Percentiles rank a stretch among this genome's conserved stretches.
Evolutionary conservation across 305 asterid species (phyloP).

Genomic region (Salvia sclarea): DNA sequence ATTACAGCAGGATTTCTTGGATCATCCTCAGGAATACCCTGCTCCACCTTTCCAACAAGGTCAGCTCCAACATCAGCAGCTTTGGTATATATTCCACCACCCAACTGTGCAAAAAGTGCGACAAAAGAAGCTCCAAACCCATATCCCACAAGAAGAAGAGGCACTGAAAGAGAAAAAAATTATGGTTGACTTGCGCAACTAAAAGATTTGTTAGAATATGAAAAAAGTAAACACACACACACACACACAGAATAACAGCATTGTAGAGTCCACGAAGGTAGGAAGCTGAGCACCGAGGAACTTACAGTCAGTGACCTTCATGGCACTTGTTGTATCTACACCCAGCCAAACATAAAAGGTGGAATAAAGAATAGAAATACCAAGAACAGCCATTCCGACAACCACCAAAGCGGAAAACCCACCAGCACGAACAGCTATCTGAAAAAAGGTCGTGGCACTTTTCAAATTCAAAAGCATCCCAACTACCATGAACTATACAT

Average conservation of each 20-base stretch:
- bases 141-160: constrained; percentile 98
- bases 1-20: constrained; percentile 99
- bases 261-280: constrained; percentile 15
- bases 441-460: constrained; percentile 40
- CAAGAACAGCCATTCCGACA: constrained; percentile 98
- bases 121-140: constrained; percentile 99
- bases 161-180: constrained; percentile 61
- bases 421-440: constrained; percentile 99
- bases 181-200: constrained; percentile 21
- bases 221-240: constrained; percentile 2
- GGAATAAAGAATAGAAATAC: constrained; percentile 88
- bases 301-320: constrained; percentile 96
- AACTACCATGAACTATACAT: constrained; percentile 21
- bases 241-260: constrained; percentile 24
- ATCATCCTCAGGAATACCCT: constrained; percentile 99
- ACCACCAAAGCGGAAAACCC: constrained; percentile 97
- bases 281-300: constrained; percentile 35
- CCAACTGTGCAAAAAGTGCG: constrained; percentile 99
- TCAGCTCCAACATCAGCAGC: constrained; percentile 99
- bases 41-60: constrained; percentile 99
- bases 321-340: constrained; percentile 82
- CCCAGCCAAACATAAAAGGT: constrained; percentile 88
- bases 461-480: constrained; percentile 27
- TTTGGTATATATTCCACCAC: constrained; percentile 98
- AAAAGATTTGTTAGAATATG: constrained; percentile 24